Evolutionary conservation across 208 protist genomes (phyloP), one percentile per base, ranked within the genome.

Genomic region (Entamoeba dispar): DNA sequence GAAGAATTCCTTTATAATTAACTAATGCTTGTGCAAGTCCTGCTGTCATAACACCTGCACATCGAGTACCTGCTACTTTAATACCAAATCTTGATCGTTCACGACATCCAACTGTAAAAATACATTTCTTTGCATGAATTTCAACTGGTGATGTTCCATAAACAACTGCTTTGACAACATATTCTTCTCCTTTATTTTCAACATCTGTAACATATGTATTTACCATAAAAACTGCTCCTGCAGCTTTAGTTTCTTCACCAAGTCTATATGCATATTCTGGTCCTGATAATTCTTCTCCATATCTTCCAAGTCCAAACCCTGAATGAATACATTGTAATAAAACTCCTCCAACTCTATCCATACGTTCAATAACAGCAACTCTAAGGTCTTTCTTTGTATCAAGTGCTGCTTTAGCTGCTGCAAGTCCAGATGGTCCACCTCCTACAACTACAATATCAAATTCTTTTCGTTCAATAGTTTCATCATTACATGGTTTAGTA

Each of bases 391-490:
- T 31, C 19, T 93, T 52, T 61, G 31, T 55, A 3, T n/a, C 50
- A 27, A 77, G 61, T n/a, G 61, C 61, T n/a, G 61, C 61, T 27
- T 77, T 50, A 2, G 92, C 93, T 7, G 93, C 93, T 43, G 55
- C 92, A 51, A 94, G 55, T 43, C 93, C 93, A 52, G 93, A 47
- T 49, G 93, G 91, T 34, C 93, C 93, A n/a, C 90, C 77, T 17
- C 93, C 93, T 12, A 94, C 22, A 22, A 94, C 49, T 17, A 93
- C 92, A 50, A 93, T 49, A 91, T 94, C 93, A 61, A 93, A 73
- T 31, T 92, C 22, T 34, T 92, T 49, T 92, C 91, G 14, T 52
- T 14, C 7, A 92, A 22, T 10, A 51, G 8, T 15, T 12, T 22
- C 12, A 27, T 8, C 47, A 51, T 92, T 92, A 27, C 15, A 27